Evolutionary conservation across 2,329 filamentous ascomycete genomes (phyloP).

Genomic region (Ophiostoma piceae): DNA sequence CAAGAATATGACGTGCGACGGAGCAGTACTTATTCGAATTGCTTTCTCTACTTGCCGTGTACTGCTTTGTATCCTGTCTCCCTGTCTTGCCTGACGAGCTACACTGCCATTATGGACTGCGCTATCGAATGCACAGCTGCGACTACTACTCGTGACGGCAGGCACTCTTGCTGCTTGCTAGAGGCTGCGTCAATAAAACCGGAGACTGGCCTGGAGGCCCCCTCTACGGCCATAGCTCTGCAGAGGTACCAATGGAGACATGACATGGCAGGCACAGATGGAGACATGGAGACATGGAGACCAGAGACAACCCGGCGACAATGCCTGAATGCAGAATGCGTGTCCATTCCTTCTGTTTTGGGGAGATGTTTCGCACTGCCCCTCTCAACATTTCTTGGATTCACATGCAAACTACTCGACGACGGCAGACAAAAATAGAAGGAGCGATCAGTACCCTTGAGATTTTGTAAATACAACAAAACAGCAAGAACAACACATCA

Average conservation of each 20-base stretch:
- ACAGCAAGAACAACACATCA: background rate
- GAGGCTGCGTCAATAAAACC: background rate
- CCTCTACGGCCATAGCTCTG: background rate
- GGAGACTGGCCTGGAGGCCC: background rate
- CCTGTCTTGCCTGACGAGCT: background rate
- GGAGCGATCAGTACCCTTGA: background rate
- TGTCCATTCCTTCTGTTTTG: slow-evolving; percentile 11
- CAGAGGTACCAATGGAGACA: background rate
- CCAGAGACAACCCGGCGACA: background rate
- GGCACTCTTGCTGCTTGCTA: background rate
- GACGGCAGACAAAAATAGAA: background rate
- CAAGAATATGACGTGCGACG: background rate
- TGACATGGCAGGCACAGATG: background rate
- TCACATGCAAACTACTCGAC: background rate
- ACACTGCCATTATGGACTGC: slow-evolving; percentile 6
- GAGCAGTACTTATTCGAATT: slow-evolving; percentile 19
- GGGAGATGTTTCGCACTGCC: slow-evolving; percentile 11
- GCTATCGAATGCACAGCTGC: background rate
- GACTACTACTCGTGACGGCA: background rate
- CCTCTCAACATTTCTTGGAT: slow-evolving; percentile 11
- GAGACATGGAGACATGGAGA: too few species aligned
- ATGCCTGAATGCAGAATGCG: slow-evolving; percentile 7
- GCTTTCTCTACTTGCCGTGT: background rate
- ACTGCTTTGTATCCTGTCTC: background rate
- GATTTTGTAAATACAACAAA: background rate